Conservation (phyloP, 2,329 filamentous ascomycete genomes). For the Tolypocladium tropicale region DNA sequence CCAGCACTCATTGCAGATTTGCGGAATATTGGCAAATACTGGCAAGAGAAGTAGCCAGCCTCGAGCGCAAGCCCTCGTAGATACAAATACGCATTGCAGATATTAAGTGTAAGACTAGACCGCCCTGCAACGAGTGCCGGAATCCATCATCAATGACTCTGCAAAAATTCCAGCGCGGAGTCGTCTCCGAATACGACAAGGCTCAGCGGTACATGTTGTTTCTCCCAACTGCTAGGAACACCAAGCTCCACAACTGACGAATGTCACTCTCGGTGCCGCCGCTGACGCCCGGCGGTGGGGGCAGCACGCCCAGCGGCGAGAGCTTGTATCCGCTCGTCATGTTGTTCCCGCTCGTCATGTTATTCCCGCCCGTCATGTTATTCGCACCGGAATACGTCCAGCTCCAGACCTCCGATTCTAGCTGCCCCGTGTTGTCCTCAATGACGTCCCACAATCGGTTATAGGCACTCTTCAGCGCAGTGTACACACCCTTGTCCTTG, state of each 20-base stretch:
- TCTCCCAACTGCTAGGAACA: slow-evolving; percentile 5
- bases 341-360: not conserved
- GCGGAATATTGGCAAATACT: not conserved
- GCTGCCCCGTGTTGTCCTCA: slow-evolving; percentile 37
- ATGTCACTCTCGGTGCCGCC: slow-evolving; percentile 6
- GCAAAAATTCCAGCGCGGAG: not conserved
- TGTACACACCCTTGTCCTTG: slow-evolving; percentile 29
- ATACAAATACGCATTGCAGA: not conserved
- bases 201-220: not conserved
- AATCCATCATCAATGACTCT: not conserved
- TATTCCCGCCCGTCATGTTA: not conserved
- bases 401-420: slow-evolving; percentile 53
- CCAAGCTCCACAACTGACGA: slow-evolving; percentile 7
- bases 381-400: slow-evolving; percentile 36
- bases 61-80: no score
- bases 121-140: not conserved
- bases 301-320: slow-evolving; percentile 11
- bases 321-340: slow-evolving; percentile 7
- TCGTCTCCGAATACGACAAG: not conserved
- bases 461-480: slow-evolving; percentile 38
- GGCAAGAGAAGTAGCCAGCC: not conserved
- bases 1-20: not conserved
- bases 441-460: slow-evolving; percentile 52
- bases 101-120: not conserved
- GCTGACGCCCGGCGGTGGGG: slow-evolving; percentile 4